Percentiles rank a stretch among this genome's conserved stretches.
Conservation (phyloP, 768 basidiomycete species). For the Tephrocybe sp. region DNA sequence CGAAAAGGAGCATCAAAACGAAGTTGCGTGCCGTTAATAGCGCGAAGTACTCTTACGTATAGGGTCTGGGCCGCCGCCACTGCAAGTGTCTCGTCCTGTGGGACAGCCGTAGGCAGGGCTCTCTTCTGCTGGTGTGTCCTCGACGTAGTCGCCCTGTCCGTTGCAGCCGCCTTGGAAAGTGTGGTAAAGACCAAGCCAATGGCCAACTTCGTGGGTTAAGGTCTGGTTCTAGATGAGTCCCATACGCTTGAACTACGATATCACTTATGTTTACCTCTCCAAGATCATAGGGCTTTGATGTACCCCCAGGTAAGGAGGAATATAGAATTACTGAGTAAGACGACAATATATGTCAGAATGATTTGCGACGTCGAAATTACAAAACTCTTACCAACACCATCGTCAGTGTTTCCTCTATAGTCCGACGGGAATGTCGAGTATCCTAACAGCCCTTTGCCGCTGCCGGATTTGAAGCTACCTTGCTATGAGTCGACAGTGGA, state of each 20-base stretch:
- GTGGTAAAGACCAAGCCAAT: conserved; percentile 59
- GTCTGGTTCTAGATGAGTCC: conserved; percentile 28
- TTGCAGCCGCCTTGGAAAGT: conserved; percentile 53
- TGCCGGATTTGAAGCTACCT: conserved; percentile 25
- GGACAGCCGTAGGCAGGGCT: conserved; percentile 39
- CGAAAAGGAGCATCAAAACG: neutral
- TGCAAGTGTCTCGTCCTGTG: conserved; percentile 28
- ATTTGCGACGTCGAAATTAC: neutral
- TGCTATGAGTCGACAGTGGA: neutral
- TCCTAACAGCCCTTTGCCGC: conserved; percentile 41
- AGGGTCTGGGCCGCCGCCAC: conserved; percentile 32
- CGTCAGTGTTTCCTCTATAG: conserved; percentile 40
- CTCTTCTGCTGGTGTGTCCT: conserved; percentile 43
- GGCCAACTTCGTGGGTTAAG: conserved; percentile 53
- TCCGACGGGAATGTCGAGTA: conserved; percentile 52
- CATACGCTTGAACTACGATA: too few relatives aligned
- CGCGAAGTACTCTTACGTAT: conserved; percentile 24
- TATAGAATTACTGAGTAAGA: conserved; percentile 22
- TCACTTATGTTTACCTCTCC: conserved; percentile 31
- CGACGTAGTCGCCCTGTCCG: conserved; percentile 36
- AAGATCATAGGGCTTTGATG: conserved; percentile 37
- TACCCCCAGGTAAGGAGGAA: conserved; percentile 42
- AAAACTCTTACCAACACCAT: conserved; percentile 39
- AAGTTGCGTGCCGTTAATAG: neutral
- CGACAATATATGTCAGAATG: neutral